Percentiles rank a stretch among this genome's conserved stretches.
Conservation (phyloP, 2,329 filamentous ascomycete genomes). For the Furcasterigmium sp. region DNA sequence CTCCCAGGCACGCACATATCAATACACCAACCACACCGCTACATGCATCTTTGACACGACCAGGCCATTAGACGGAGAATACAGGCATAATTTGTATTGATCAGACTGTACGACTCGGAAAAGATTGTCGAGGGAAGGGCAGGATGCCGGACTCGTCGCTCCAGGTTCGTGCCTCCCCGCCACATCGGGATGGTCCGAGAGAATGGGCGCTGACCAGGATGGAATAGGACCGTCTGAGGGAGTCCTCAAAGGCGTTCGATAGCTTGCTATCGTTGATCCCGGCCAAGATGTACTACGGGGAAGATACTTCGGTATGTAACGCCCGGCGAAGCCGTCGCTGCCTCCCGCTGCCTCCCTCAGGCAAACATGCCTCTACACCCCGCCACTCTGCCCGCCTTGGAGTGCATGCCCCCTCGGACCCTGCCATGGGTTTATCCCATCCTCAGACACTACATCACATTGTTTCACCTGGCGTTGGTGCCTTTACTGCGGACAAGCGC, state of each 20-base stretch:
- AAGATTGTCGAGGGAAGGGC: background rate
- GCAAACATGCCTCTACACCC: too few species aligned
- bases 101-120: background rate
- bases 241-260: conserved; percentile 70
- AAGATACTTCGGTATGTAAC: conserved; percentile 74
- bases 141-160: conserved; percentile 39
- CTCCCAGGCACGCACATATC: too few species aligned
- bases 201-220: too few species aligned
- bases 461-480: background rate
- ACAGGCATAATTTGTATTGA: too few species aligned
- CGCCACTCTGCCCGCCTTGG: too few species aligned
- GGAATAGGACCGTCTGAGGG: conserved; percentile 14
- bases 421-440: too few species aligned
- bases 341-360: background rate
- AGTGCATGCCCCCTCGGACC: too few species aligned
- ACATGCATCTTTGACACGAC: too few species aligned
- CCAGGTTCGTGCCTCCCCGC: conserved; percentile 34
- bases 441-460: background rate
- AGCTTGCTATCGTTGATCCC: conserved; percentile 83
- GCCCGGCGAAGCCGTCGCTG: conserved; percentile 3
- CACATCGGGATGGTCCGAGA: too few species aligned
- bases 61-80: too few species aligned
- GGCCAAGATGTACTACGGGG: conserved; percentile 84
- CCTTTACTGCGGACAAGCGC: background rate
- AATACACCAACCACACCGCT: too few species aligned